Percentiles rank a stretch among this genome's conserved stretches.
phyloP scores from a whole-genome alignment of 148 eudicot species.

The Fallopia convolvulus region DNA sequence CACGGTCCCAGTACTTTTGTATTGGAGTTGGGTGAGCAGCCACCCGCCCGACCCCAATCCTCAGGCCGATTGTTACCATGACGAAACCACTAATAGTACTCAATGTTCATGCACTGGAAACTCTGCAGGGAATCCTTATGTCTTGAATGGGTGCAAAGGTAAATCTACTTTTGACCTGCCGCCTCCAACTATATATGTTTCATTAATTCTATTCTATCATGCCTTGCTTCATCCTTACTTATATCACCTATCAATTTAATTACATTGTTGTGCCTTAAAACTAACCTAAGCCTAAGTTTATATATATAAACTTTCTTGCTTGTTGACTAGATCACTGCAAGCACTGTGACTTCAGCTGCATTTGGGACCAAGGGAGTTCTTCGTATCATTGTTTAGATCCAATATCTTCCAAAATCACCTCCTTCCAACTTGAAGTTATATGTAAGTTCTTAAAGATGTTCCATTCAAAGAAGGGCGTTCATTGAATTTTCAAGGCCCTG shows the following conservation, averaged over 20 bases:
- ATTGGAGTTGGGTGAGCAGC: not conserved
- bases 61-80: not conserved
- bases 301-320: too few species aligned
- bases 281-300: too few species aligned
- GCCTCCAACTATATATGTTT: too few species aligned
- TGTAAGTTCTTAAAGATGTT: not conserved
- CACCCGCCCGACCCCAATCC: not conserved
- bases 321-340: not conserved
- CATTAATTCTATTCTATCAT: not conserved
- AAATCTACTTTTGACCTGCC: not conserved
- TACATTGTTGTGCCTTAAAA: not conserved
- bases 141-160: not conserved
- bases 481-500: too few species aligned
- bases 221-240: too few species aligned
- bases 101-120: not conserved
- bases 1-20: not conserved
- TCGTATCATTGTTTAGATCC: not conserved
- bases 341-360: not conserved
- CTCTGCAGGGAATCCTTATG: not conserved
- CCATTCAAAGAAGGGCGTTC: too few species aligned
- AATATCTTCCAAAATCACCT: too few species aligned
- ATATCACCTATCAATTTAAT: not conserved
- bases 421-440: not conserved
- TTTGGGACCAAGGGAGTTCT: not conserved
- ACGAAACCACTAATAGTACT: not conserved